Evolutionary conservation across 495 filamentous ascomycete species (phyloP).

Genomic region (Terfezia claveryi): DNA sequence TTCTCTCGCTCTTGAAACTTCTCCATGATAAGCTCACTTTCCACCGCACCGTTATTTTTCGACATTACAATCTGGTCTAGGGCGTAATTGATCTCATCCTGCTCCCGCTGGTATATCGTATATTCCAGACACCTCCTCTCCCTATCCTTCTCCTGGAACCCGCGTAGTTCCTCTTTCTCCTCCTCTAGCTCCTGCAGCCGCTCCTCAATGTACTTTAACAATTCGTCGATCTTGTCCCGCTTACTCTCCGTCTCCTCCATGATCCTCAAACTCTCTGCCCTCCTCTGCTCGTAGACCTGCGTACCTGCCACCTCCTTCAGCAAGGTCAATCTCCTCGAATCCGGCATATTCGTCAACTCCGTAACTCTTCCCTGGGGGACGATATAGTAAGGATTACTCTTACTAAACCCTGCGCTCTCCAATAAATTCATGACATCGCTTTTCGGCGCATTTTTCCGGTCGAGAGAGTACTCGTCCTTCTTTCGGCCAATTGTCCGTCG

Average conservation of each 20-base stretch:
- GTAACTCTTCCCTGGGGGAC: constrained; percentile 94
- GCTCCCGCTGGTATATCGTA: constrained; percentile 76
- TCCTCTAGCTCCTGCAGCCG: constrained; percentile 77
- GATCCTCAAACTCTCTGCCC: constrained; percentile 79
- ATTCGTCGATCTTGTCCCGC: constrained; percentile 78
- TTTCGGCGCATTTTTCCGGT: constrained; percentile 89
- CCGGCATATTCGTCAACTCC: constrained; percentile 94
- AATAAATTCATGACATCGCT: constrained; percentile 87
- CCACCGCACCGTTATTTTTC: constrained; percentile 57
- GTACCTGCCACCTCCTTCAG: constrained; percentile 96
- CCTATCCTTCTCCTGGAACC: constrained; percentile 82
- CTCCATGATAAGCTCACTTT: constrained; percentile 58
- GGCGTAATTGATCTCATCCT: constrained; percentile 49
- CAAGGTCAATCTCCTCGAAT: constrained; percentile 64
- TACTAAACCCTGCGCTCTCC: constrained; percentile 88
- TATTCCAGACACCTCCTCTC: constrained; percentile 86
- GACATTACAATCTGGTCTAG: constrained; percentile 68
- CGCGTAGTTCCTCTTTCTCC: constrained; percentile 85
- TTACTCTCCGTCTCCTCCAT: constrained; percentile 95
- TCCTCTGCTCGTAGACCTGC: constrained; percentile 80
- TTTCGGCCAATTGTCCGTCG: constrained; percentile 88
- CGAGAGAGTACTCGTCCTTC: constrained; percentile 95
- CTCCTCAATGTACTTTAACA: constrained; percentile 74
- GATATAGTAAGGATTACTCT: constrained; percentile 97
- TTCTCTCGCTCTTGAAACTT: constrained; percentile 60